Base-by-base conservation (phyloP, 2,329 filamentous ascomycete genomes). In the Diaporthe vaccinii region DNA sequence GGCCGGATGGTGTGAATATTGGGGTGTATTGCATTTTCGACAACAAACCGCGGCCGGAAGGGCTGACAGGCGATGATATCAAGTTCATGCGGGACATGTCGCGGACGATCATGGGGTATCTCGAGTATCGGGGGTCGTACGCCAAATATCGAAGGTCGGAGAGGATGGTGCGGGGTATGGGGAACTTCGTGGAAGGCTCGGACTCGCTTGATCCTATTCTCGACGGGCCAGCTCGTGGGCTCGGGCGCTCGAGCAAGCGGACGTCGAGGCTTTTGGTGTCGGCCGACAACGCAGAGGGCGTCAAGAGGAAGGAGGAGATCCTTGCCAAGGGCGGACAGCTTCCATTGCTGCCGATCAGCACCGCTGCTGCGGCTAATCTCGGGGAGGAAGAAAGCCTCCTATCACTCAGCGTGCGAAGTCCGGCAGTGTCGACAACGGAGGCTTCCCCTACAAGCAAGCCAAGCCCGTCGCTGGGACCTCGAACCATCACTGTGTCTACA, bases 1-100 rank as follows among this genome's bases (percentile, higher is more conserved):
- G 74, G 1, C 68, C 75, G 0, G 78, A 80, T 4, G 85, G 84
- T 25, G 83, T 87, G 74, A 84, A 86, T 68, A 87, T 87, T 5
- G 86, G 86, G 4, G 82, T 84, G 0, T 83, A 82, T 14, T 85
- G 83, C 58, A 81, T 86, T 1, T 82, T 84, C 77, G 79, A 79
- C 7, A 79, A 81, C 4, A 53, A 75, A 1, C 77, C 81, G 20
- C 79, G 83, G 0, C 78, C 78, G 17, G 36, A 76, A 0, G 77
- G 78, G 14, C 69, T 85, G 41, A 77, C 79, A 7, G 75, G 79
- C 3, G 77, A 82, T 1, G 83, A 84, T 0, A 71, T 77, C 1
- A 75, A 77, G 28, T 79, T 82, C 36, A 70, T 82, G 73, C 77
- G 76, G 17, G 78, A 80, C 4, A 75, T 83, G 17, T 80, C 80